A percentile compares a stretch with the other conserved stretches of the same genome.
Evolutionary conservation across 2,329 filamentous ascomycete species (phyloP).

Genomic region (Fusarium nisikadoi): DNA sequence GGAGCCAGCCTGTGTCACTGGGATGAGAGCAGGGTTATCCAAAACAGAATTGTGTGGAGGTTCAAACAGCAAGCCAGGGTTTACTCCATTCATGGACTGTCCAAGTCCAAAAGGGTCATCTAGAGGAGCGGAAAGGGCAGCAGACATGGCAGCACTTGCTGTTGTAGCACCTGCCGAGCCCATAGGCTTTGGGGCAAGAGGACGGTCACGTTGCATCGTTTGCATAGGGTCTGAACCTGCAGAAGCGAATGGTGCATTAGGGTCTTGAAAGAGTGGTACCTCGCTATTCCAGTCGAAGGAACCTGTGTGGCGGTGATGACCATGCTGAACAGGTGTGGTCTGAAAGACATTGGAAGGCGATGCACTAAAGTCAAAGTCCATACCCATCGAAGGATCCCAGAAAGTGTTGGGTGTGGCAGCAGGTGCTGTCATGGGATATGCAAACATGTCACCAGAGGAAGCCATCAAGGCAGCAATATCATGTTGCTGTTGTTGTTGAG

Average conservation of each 20-base stretch:
- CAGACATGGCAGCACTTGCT: slow-evolving; percentile 49
- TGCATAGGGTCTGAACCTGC: slow-evolving; percentile 52
- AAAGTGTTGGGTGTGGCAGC: slow-evolving; percentile 62
- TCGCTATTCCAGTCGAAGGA: slow-evolving; percentile 68
- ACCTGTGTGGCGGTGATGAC: slow-evolving; percentile 60
- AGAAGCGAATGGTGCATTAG: slow-evolving; percentile 47
- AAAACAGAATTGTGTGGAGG: slow-evolving; percentile 61
- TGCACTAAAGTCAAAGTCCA: slow-evolving; percentile 69
- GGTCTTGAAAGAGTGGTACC: slow-evolving; percentile 65
- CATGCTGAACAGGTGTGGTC: slow-evolving; percentile 41
- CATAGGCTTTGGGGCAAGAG: slow-evolving; percentile 62
- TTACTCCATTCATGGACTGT: slow-evolving; percentile 60
- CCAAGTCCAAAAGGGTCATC: slow-evolving; percentile 64
- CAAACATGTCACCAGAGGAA: slow-evolving; percentile 65
- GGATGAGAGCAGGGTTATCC: slow-evolving; percentile 51
- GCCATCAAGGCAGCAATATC: slow-evolving; percentile 60
- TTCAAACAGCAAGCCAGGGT: slow-evolving; percentile 69
- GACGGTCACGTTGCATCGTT: slow-evolving; percentile 55
- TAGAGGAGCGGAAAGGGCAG: slow-evolving; percentile 56
- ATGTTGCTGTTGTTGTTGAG: slow-evolving; percentile 56
- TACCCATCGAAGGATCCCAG: slow-evolving; percentile 69
- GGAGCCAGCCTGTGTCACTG: slow-evolving; percentile 44
- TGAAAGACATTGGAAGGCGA: slow-evolving; percentile 57
- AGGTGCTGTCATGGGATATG: slow-evolving; percentile 69
- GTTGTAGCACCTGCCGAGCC: slow-evolving; percentile 45